Percentiles rank a stretch among this genome's conserved stretches.
phyloP scores from a whole-genome alignment of 2,329 filamentous ascomycete species.

The Gyromitra esculenta region DNA sequence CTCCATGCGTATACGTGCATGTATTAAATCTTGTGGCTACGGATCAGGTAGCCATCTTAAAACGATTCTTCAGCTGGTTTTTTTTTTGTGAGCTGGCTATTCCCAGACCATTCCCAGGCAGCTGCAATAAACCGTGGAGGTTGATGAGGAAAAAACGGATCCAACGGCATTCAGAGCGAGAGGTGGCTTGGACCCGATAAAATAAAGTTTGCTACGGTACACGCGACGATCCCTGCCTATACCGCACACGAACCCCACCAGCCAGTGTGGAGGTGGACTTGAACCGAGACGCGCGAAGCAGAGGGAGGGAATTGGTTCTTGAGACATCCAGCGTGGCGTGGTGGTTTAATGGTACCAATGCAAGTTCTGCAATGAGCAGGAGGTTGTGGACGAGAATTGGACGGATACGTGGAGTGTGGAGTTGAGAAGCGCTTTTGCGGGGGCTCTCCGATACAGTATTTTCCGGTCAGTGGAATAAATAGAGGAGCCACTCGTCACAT shows the following conservation, averaged over 20 bases:
- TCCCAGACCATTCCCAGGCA: background rate
- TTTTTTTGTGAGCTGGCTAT: constrained; percentile 7
- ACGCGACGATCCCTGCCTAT: constrained; percentile 5
- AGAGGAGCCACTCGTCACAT: constrained; percentile 13
- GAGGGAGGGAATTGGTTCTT: constrained; percentile 3
- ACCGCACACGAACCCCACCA: constrained; percentile 9
- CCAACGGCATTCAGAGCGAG: constrained; percentile 34
- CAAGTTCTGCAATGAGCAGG: constrained; percentile 4
- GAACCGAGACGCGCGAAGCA: background rate
- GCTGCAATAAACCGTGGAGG: constrained; percentile 7
- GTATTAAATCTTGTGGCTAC: constrained; percentile 7
- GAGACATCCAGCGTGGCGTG: background rate
- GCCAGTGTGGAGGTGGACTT: constrained; percentile 23
- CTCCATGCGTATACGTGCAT: constrained; percentile 5
- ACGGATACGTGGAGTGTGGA: background rate
- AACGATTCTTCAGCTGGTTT: background rate
- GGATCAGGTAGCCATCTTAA: background rate
- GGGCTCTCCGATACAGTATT: background rate
- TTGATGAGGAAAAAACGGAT: constrained; percentile 19
- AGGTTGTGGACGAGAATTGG: constrained; percentile 7
- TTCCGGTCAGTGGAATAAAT: constrained; percentile 11
- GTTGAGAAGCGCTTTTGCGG: constrained; percentile 7
- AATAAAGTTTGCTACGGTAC: constrained; percentile 39
- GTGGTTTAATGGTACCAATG: background rate
- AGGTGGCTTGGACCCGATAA: constrained; percentile 38